Evolutionary conservation across 495 filamentous ascomycete species (phyloP).

Genomic region (Aspergillus affinis): DNA sequence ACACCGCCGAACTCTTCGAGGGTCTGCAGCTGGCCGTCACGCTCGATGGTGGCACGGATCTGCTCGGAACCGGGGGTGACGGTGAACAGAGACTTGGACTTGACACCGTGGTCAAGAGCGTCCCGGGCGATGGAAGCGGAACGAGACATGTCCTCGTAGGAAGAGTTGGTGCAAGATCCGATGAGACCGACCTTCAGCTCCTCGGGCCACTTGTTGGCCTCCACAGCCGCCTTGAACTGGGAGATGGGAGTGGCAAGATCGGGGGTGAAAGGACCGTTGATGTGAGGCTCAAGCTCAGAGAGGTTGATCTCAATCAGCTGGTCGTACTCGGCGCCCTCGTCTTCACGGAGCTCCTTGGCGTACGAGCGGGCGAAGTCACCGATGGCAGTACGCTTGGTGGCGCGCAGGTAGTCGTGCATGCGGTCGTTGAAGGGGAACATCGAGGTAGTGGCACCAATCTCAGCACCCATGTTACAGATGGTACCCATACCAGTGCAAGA

Average conservation of each 20-base stretch:
- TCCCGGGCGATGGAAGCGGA: constrained; percentile 93
- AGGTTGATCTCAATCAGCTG: constrained; percentile 96
- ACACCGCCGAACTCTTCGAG: constrained; percentile 97
- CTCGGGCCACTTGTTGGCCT: constrained; percentile 93
- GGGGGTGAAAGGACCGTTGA: constrained; percentile 99
- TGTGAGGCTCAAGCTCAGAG: constrained; percentile 90
- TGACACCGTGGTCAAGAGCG: constrained; percentile 89
- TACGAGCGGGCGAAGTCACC: constrained; percentile 86
- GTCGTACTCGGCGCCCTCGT: constrained; percentile 95
- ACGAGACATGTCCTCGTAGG: constrained; percentile 98
- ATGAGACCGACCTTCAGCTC: constrained; percentile 93
- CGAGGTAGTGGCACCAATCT: constrained; percentile 97
- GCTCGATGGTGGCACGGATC: constrained; percentile 91
- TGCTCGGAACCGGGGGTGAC: constrained; percentile 98
- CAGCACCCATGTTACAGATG: constrained; percentile 81
- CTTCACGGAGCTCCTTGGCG: constrained; percentile 81
- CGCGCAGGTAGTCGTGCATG: constrained; percentile 92
- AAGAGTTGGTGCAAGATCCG: constrained; percentile 99
- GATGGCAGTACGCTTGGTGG: constrained; percentile 88
- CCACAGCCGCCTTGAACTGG: constrained; percentile 93
- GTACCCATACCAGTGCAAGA: constrained; percentile 70
- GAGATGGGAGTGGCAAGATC: constrained; percentile 98
- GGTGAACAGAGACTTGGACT: constrained; percentile 90
- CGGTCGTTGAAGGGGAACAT: constrained; percentile 98
- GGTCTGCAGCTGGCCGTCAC: constrained; percentile 93